Conservation (phyloP, 805 yeast genomes). For the Candida hispaniensis region DNA sequence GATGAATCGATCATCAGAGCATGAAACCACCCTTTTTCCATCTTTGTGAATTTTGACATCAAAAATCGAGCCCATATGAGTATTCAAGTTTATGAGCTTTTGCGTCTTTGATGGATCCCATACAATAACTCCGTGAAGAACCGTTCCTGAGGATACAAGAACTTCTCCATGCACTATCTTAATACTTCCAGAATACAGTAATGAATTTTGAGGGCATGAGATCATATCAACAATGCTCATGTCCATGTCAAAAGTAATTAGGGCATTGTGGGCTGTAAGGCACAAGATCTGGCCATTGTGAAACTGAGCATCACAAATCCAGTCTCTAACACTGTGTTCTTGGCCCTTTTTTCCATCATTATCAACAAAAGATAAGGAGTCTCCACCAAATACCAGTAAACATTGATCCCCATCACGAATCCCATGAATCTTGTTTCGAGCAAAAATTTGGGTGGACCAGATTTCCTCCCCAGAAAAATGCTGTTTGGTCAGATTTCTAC, state of each 20-base stretch:
- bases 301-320: conserved; percentile 63
- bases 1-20: conserved; percentile 91
- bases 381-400: conserved; percentile 54
- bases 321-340: conserved; percentile 48
- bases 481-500: conserved; percentile 54
- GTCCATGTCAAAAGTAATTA: conserved; percentile 33
- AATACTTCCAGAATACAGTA: conserved; percentile 79
- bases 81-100: conserved; percentile 46
- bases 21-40: conserved; percentile 53
- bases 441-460: conserved; percentile 40
- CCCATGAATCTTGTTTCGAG: conserved; percentile 77
- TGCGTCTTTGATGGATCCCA: conserved; percentile 44
- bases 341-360: conserved; percentile 27
- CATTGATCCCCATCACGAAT: conserved; percentile 31
- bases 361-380: conserved; percentile 45
- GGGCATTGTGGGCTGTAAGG: conserved; percentile 71
- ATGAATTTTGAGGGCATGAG: conserved; percentile 60
- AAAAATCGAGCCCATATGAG: conserved; percentile 89
- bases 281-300: conserved; percentile 37
- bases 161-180: conserved; percentile 34
- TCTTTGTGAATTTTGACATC: conserved; percentile 53
- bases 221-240: conserved; percentile 28
- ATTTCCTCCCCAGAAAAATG: conserved; percentile 33
- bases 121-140: conserved; percentile 71
- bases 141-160: conserved; percentile 80